Evolutionary conservation across 192 early-diverging fungal species (phyloP), one percentile per base, ranked within the genome.

Genomic region (Entomortierella parvispora): DNA sequence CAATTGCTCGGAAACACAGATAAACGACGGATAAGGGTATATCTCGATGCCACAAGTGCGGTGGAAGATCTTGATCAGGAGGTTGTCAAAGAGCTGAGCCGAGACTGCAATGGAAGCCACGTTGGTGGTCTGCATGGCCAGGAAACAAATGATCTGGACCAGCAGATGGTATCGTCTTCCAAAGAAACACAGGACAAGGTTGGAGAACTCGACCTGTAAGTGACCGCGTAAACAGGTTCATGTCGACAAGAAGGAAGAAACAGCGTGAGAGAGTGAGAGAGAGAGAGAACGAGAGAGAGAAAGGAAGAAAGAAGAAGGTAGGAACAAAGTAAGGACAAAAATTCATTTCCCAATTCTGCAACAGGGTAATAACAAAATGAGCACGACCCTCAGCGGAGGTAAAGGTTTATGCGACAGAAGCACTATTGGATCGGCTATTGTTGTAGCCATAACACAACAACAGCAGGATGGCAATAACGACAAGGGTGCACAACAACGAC

Each of bases 31-130:
- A 31, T 31, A 45, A 7, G 91, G 91, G 56, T 81, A 68, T 28
- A 91, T 61, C 15, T 86, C 85, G 43, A 90, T 82, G 45, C 91
- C 92, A 67, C 92, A 93, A 9, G 92, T 90, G 26, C 71, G 71
- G 37, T 87, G 87, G 43, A 87, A 80, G 28, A 90, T 52, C 20
- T 82, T 74, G 44, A 93, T 69, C 8, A 91, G 40, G 29, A 93
- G 84, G 18, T 81, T 79, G 74, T 93, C 92, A 62, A 92, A 90
- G 29, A 81, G 83, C 79, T 93, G 92, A 10, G 89, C 79, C 23
- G 90, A 88, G 34, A 87, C 66, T 25, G 92, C 88, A 47, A 93
- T 90, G 22, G 88, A 90, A 11, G 90, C 87, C 50, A 93, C 84
- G 68, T 84, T 92, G 60, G 90, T 85, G 8, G 87, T 87, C 78